phyloP scores from a whole-genome alignment of 768 basidiomycete species.

The Suillus fuscotomentosus region DNA sequence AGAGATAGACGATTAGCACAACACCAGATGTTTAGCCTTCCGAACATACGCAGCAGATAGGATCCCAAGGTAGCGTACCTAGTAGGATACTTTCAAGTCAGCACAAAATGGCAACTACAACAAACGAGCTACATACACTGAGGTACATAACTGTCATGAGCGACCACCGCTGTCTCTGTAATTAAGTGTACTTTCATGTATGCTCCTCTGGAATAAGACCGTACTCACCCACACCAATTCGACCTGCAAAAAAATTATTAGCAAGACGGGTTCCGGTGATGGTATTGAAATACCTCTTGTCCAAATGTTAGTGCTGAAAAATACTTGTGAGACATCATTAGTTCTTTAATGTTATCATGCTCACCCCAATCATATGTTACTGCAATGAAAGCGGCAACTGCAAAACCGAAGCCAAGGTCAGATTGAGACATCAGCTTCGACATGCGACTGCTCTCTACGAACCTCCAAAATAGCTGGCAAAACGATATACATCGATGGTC shows the following conservation, averaged over 20 bases:
- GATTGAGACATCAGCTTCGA: neutral
- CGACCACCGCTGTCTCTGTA: neutral
- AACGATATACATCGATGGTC: neutral
- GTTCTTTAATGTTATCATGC: neutral
- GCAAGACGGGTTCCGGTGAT: neutral
- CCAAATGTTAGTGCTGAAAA: neutral
- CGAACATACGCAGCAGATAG: neutral
- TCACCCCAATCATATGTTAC: neutral
- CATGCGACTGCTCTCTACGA: neutral
- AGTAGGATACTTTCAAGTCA: neutral
- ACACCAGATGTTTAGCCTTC: neutral
- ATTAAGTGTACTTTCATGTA: neutral
- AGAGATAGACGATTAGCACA: neutral
- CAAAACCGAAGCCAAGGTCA: neutral
- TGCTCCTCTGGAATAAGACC: neutral
- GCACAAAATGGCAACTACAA: neutral
- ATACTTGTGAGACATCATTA: neutral
- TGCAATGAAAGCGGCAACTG: neutral
- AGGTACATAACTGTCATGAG: neutral
- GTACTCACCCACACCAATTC: neutral
- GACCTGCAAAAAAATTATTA: neutral
- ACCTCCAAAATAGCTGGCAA: neutral
- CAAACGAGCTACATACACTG: neutral
- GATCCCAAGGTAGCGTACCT: neutral
- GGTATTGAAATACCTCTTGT: neutral